Evolutionary conservation across 2,329 filamentous ascomycete species (phyloP).

Genomic region (Alternaria postmessia): DNA sequence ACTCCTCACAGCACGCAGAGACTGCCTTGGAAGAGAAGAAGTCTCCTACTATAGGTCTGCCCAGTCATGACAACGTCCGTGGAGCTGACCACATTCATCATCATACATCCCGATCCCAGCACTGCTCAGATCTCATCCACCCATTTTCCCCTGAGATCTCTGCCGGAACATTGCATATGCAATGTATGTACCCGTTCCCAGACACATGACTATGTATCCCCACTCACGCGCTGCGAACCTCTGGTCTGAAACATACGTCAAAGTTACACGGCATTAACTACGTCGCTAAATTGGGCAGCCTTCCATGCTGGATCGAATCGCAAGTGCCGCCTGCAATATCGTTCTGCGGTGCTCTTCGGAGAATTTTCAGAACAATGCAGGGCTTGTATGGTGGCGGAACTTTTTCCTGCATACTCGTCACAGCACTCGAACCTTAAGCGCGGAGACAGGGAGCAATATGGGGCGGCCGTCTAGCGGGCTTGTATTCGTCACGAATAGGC

Average conservation of each 20-base stretch:
- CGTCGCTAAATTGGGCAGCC: slow-evolving; percentile 6
- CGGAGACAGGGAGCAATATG: background rate
- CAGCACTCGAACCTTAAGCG: slow-evolving; percentile 8
- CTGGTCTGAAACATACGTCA: slow-evolving; percentile 18
- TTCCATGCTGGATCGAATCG: slow-evolving; percentile 3
- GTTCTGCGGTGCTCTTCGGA: slow-evolving; percentile 14
- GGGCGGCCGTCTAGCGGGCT: background rate
- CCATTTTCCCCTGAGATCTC: slow-evolving; percentile 17
- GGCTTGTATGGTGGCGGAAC: slow-evolving; percentile 17
- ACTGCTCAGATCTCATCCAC: slow-evolving; percentile 7
- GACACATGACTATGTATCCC: slow-evolving; percentile 17
- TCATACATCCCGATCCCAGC: slow-evolving; percentile 9
- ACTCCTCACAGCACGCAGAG: background rate
- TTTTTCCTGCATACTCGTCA: slow-evolving; percentile 13
- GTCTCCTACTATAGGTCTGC: background rate
- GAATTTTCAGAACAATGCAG: slow-evolving; percentile 13
- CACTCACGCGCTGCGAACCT: slow-evolving; percentile 24
- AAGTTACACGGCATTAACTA: slow-evolving; percentile 12
- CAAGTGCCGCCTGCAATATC: slow-evolving; percentile 10
- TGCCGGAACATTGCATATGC: slow-evolving; percentile 23
- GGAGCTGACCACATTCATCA: slow-evolving; percentile 2
- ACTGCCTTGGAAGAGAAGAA: slow-evolving; percentile 3
- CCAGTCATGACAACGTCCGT: background rate
- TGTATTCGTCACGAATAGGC: background rate
- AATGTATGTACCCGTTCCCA: slow-evolving; percentile 20